phyloP scores from a whole-genome alignment of 2,329 filamentous ascomycete species.

The Ophiostoma quercus region DNA sequence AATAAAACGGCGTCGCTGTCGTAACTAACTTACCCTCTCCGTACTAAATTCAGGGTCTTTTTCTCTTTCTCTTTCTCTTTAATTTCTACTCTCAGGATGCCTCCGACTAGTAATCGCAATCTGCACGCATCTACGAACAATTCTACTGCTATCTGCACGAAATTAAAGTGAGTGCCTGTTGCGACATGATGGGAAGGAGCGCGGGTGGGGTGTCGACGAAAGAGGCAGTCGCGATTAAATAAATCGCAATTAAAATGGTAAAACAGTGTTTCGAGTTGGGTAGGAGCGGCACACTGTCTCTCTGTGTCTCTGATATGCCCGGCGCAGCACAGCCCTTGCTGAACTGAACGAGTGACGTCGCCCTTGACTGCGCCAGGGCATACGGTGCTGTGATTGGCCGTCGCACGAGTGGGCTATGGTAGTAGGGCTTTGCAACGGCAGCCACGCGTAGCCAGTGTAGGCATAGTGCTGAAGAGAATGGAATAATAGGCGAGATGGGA shows the following conservation, averaged over 20 bases:
- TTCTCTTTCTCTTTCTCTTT: not conserved
- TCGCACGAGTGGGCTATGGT: slow-evolving; percentile 2
- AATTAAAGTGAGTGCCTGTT: not conserved
- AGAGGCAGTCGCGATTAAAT: slow-evolving; percentile 1
- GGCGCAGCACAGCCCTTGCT: slow-evolving; percentile 11
- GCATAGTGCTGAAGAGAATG: not conserved
- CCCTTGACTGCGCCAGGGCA: not conserved
- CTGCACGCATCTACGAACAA: not conserved
- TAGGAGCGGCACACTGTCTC: not conserved
- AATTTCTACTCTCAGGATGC: not conserved
- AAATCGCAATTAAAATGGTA: not conserved
- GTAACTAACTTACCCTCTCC: not conserved
- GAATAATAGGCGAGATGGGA: not conserved
- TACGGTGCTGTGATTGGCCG: not conserved
- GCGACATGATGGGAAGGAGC: not conserved
- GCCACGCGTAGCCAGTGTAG: slow-evolving; percentile 2
- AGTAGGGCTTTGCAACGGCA: slow-evolving; percentile 6
- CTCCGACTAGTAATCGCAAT: not conserved
- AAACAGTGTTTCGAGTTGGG: not conserved
- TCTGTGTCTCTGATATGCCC: not conserved
- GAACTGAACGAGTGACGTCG: not conserved
- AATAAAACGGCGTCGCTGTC: slow-evolving; percentile 8
- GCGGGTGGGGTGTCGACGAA: not conserved
- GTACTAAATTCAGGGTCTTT: not conserved
- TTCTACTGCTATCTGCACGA: not conserved